Evolutionary conservation across 805 yeast species (phyloP).

Genomic region (Sugiyamaella mastotermitis): DNA sequence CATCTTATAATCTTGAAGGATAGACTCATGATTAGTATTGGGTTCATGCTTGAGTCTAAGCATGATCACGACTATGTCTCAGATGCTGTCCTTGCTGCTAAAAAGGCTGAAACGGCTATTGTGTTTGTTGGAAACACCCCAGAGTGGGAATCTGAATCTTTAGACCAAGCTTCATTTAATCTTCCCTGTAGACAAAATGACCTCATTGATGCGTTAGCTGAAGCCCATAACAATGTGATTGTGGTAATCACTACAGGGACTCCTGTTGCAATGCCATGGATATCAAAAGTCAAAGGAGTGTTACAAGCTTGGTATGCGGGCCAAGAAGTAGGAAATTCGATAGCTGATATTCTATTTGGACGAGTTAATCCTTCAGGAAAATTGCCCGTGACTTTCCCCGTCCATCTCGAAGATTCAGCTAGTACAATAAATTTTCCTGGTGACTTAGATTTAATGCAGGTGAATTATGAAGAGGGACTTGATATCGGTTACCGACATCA

Average conservation of each 20-base stretch:
- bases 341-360: constrained; percentile 55
- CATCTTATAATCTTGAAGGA: constrained; percentile 1
- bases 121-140: constrained; percentile 42
- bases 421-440: constrained; percentile 17
- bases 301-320: constrained; percentile 55
- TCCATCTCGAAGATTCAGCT: constrained; percentile 43
- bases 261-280: constrained; percentile 53
- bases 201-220: constrained; percentile 36
- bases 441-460: constrained; percentile 40
- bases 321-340: constrained; percentile 49
- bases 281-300: constrained; percentile 36
- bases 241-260: constrained; percentile 52
- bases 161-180: constrained; percentile 40
- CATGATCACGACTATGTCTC: constrained; percentile 21
- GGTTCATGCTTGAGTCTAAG: constrained; percentile 44
- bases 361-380: constrained; percentile 53
- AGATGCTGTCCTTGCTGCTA: constrained; percentile 44
- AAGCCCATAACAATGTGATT: constrained; percentile 41
- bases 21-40: constrained; percentile 36
- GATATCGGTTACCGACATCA: constrained; percentile 57
- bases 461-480: constrained; percentile 56
- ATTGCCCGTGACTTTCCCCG: constrained; percentile 48
- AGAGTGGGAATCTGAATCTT: constrained; percentile 53
- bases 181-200: constrained; percentile 39
- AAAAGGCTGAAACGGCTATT: constrained; percentile 42